Conservation (phyloP, 352 stramenopile genomes). For the Pythium biforme region DNA sequence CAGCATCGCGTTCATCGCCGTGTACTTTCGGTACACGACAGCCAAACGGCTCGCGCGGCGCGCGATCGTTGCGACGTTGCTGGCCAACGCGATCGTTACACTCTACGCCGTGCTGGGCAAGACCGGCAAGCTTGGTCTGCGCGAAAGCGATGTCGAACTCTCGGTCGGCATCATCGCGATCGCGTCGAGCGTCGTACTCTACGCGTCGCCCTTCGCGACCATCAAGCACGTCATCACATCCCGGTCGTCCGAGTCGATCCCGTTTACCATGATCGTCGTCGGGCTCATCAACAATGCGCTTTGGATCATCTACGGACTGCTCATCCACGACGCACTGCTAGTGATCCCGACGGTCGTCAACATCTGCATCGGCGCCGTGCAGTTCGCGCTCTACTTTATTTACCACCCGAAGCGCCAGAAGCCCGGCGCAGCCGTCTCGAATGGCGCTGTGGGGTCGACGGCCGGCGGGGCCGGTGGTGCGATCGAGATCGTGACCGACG, state of each 20-base stretch:
- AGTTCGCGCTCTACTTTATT: slow-evolving; percentile 58
- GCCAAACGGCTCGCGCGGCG: slow-evolving; percentile 39
- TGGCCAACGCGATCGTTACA: slow-evolving; percentile 43
- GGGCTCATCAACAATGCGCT: slow-evolving; percentile 69
- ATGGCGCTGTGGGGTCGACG: slow-evolving; percentile 7
- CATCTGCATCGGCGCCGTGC: slow-evolving; percentile 42
- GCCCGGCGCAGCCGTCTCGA: slow-evolving; percentile 13
- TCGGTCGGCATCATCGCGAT: slow-evolving; percentile 47
- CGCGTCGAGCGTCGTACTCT: slow-evolving; percentile 56
- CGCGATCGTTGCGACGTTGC: slow-evolving; percentile 30
- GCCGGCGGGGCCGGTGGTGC: slow-evolving; percentile 1
- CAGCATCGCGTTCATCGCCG: slow-evolving; percentile 26
- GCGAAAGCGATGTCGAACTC: slow-evolving; percentile 28
- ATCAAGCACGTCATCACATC: slow-evolving; percentile 55
- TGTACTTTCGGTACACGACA: slow-evolving; percentile 39
- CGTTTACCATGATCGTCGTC: slow-evolving; percentile 58
- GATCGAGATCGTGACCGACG: slow-evolving; percentile 33
- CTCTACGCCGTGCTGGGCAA: slow-evolving; percentile 50
- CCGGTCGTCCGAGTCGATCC: slow-evolving; percentile 56
- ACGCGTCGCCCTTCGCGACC: slow-evolving; percentile 58
- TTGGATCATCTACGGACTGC: slow-evolving; percentile 67
- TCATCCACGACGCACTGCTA: slow-evolving; percentile 58
- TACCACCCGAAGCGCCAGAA: slow-evolving; percentile 38
- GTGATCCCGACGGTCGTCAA: slow-evolving; percentile 53
- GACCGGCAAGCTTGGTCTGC: slow-evolving; percentile 30